Percentiles rank a stretch among this genome's conserved stretches.
phyloP scores from a whole-genome alignment of 495 filamentous ascomycete genomes.

The Trichoderma asperelloides region DNA sequence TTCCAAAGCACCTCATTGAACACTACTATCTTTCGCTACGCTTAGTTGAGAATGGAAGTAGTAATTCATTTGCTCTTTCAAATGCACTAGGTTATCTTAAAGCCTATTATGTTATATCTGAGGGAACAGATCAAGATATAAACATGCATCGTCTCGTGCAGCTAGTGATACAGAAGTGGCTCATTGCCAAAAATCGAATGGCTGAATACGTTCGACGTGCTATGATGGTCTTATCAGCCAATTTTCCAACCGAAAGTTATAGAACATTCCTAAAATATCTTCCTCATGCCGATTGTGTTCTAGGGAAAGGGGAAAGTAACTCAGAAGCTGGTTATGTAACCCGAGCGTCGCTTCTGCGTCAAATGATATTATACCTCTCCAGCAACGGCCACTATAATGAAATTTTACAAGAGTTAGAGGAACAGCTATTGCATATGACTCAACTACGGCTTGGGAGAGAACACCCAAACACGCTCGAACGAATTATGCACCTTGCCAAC shows the following conservation, averaged over 20 bases:
- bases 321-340: conserved; percentile 11
- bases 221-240: conserved; percentile 20
- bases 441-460: conserved; percentile 15
- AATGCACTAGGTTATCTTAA: conserved; percentile 30
- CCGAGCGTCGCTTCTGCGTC: conserved; percentile 11
- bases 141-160: conserved; percentile 39
- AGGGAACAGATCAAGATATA: conserved; percentile 17
- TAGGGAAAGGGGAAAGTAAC: conserved; percentile 11
- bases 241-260: conserved; percentile 25
- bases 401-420: not conserved
- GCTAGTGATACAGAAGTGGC: conserved; percentile 37
- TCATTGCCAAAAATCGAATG: conserved; percentile 21
- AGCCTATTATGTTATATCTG: conserved; percentile 34
- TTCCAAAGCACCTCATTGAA: conserved; percentile 28
- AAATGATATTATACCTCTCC: not conserved
- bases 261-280: conserved; percentile 30
- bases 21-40: conserved; percentile 15
- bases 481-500: no score
- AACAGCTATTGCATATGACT: conserved; percentile 9
- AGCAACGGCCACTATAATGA: conserved; percentile 11
- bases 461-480: not conserved
- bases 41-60: not conserved
- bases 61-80: conserved; percentile 17
- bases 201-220: conserved; percentile 24
- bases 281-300: conserved; percentile 29